Evolutionary conservation across 768 basidiomycete genomes (phyloP), one percentile per base, ranked within the genome.

Genomic region (Gymnopilus junonius): DNA sequence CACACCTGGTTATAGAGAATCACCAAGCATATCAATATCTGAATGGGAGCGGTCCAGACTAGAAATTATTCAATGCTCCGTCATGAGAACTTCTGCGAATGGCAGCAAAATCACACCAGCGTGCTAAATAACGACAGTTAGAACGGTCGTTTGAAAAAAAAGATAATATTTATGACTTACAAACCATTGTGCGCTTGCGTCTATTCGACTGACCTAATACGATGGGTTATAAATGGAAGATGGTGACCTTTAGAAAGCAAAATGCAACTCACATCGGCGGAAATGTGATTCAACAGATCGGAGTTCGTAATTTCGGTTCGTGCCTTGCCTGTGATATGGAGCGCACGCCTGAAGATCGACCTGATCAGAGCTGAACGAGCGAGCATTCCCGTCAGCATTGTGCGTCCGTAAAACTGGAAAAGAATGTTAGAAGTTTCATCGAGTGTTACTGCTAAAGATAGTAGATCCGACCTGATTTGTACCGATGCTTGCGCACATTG

Each of bases 131-230:
- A 39, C 48, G 59, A 21, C 20, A 10, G 32, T 31, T 53, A 35
- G n/a, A 46, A 5, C 42, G 12, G 20, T 15, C 21, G 1, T 21
- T 32, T 4, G 54, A 21, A 17, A 42, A 34, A 56, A 48, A 45
- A 21, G 21, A 27, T 32, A 35, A 15, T 59, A 21, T 58, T 34
- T 8, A 25, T 55, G 11, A 83, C 85, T 83, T 69, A 86, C 85
- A 80, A 90, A 89, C 88, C 88, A 92, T 74, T 90, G 89, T 1
- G 88, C 85, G 67, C 85, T 83, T 8, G 81, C 77, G 64, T 88
- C 86, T 42, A 88, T 77, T 39, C 86, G 78, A 69, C 84, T 85
- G 40, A 86, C 79, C 83, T 85, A 66, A 21, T 8, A 17, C 59
- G 58, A 32, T 20, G 11, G 20, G 27, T 37, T 20, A 20, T 34